Evolutionary conservation across 352 stramenopile species (phyloP), one percentile per base, ranked within the genome.

Genomic region (Phytophthora colocasiae): DNA sequence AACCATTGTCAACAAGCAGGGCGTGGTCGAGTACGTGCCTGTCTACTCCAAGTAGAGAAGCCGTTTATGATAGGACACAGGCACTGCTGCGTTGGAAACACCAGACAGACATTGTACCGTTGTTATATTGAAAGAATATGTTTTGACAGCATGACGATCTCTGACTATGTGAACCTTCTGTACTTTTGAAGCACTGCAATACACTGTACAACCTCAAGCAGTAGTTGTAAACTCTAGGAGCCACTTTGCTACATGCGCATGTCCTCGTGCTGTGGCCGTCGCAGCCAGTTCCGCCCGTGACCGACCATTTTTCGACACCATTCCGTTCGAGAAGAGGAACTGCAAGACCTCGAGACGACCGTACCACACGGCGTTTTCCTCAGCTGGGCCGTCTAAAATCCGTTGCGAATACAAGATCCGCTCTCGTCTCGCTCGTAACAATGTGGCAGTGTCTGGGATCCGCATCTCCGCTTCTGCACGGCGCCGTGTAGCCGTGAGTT

Each of bases 1-100:
- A 85, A 96, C 90, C 24, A 91, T 94, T 50, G 84, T 97, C 49
- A 95, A 96, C 88, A 96, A 96, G 73, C 87, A 96, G 58, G 90
- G 90, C 48, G 86, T 96, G 57, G 87, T 97, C 65, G 87, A 96
- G 68, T 95, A 96, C 73, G 87, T 94, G 53, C 82, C 84, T 0
- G 71, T 93, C 11, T 97, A 97, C 80, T 85, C 80, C 78, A 92
- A 92, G 76, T 92, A 91, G 61, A 61, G 11, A 11, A n/a, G 19
- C 32, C 15, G 24, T 15, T 56, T 31, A 19, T 45, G 19, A 54
- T 50, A 50, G 40, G 32, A 58, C 19, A 54, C 57, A 61, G 41
- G 47, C 31, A 31, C 54, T 52, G 26, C 14, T 29, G 41, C 24
- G 53, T 19, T 52, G 40, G 41, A 36, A 10, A 34, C 29, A 34